These are phyloP conservation scores for Tympanopsis confertula DNA, from an alignment of 2,329 filamentous ascomycete species.

Conservation along the genomic window DNA sequence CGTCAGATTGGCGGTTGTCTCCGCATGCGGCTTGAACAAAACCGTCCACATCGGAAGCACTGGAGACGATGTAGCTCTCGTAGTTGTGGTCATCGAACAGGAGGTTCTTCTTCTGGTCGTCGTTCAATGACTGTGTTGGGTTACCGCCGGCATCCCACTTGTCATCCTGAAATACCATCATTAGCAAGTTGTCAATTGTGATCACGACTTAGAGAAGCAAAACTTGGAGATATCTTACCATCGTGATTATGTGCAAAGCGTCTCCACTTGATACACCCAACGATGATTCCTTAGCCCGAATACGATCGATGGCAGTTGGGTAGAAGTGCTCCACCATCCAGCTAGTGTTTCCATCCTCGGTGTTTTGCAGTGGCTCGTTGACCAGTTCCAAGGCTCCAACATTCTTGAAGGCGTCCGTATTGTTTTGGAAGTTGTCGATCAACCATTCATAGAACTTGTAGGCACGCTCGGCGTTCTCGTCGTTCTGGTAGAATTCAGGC, in stretches of 20 bases:
- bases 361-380: constrained; percentile 39
- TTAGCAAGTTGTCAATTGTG: constrained; percentile 32
- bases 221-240: no score
- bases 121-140: constrained; percentile 30
- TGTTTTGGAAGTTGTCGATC: constrained; percentile 33
- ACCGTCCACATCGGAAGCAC: constrained; percentile 18
- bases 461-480: constrained; percentile 40
- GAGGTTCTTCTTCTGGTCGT: constrained; percentile 24
- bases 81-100: constrained; percentile 50
- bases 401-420: constrained; percentile 31
- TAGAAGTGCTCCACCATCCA: constrained; percentile 31
- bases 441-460: constrained; percentile 43
- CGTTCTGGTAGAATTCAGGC: constrained; percentile 42
- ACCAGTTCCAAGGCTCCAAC: constrained; percentile 47
- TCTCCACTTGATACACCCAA: constrained; percentile 11
- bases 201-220: no score
- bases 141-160: constrained; percentile 45
- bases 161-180: constrained; percentile 31
- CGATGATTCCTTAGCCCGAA: neutral
- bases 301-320: constrained; percentile 24
- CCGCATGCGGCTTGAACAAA: no score
- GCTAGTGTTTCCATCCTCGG: constrained; percentile 14
- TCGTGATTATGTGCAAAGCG: constrained; percentile 28
- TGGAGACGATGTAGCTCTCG: constrained; percentile 38
- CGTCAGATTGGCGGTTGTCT: constrained; percentile 27